These are phyloP conservation scores for Choiromyces venosus DNA, from an alignment of 495 filamentous ascomycete genomes.

Conservation along the genomic window DNA sequence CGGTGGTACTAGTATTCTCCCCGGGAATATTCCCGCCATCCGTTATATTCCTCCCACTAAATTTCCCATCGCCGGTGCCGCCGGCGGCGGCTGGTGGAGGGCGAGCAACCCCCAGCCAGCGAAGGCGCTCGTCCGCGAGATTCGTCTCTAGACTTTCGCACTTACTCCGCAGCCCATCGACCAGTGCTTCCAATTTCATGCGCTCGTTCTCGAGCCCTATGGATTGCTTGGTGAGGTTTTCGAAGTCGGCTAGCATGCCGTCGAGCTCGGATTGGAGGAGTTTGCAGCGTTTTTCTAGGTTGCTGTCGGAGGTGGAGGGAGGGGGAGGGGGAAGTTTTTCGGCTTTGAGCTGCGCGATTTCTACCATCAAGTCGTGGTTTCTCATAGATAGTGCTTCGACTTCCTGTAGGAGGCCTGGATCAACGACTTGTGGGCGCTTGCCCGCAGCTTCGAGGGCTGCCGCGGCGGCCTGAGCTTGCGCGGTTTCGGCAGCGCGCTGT, in stretches of 20 bases:
- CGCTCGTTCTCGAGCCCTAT: conserved; percentile 85
- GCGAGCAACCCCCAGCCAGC: conserved; percentile 58
- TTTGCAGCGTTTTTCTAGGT: conserved; percentile 55
- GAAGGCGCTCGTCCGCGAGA: conserved; percentile 65
- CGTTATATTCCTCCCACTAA: conserved; percentile 46
- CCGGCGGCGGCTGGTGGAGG: conserved; percentile 47
- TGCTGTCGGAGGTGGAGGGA: conserved; percentile 45
- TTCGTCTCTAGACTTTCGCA: conserved; percentile 62
- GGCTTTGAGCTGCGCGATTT: conserved; percentile 54
- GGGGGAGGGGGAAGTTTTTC: too few species aligned
- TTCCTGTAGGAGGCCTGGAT: conserved; percentile 61
- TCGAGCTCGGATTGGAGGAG: conserved; percentile 71
- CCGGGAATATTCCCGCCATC: conserved; percentile 40
- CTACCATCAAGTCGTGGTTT: conserved; percentile 56
- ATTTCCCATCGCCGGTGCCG: conserved; percentile 32
- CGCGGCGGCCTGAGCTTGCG: conserved; percentile 45
- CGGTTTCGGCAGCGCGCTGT: conserved; percentile 70
- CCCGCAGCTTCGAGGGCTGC: conserved; percentile 36
- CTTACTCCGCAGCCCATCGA: conserved; percentile 65
- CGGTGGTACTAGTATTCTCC: conserved; percentile 63
- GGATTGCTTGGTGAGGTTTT: conserved; percentile 75
- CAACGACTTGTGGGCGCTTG: conserved; percentile 40
- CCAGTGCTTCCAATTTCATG: conserved; percentile 65
- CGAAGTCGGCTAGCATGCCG: conserved; percentile 77
- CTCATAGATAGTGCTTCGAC: conserved; percentile 58